Conservation (phyloP, 768 basidiomycete species). For the Leccinum obscurum region DNA sequence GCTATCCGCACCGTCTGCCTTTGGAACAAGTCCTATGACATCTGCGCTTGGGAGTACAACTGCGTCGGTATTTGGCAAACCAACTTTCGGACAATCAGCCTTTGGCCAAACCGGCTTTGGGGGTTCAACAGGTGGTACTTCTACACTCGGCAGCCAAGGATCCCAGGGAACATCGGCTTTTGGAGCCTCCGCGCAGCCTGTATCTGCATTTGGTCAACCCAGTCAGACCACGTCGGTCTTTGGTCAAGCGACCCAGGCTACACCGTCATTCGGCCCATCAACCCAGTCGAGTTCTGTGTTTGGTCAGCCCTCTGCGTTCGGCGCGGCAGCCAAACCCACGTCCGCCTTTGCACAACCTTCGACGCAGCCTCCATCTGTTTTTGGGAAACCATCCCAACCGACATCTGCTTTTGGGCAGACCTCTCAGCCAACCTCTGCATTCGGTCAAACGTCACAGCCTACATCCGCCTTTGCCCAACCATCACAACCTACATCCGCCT, state of each 20-base stretch:
- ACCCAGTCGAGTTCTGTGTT: slow-evolving; percentile 39
- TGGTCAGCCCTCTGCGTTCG: slow-evolving; percentile 39
- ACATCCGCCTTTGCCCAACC: slow-evolving; percentile 35
- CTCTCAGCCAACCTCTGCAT: slow-evolving; percentile 36
- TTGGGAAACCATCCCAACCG: slow-evolving; percentile 36
- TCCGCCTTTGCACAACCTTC: slow-evolving; percentile 29
- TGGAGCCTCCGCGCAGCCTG: slow-evolving; percentile 33
- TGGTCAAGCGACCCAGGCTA: slow-evolving; percentile 31
- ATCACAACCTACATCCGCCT: slow-evolving; percentile 23
- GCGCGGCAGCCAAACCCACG: slow-evolving; percentile 28
- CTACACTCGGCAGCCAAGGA: slow-evolving; percentile 31
- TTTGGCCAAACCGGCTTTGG: slow-evolving; percentile 41
- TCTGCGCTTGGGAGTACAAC: slow-evolving; percentile 36
- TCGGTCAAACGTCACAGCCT: slow-evolving; percentile 35
- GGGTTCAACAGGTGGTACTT: slow-evolving; percentile 7
- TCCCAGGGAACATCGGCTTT: slow-evolving; percentile 34
- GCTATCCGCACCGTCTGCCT: slow-evolving; percentile 37
- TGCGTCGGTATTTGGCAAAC: slow-evolving; percentile 24
- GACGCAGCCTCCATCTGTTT: slow-evolving; percentile 31
- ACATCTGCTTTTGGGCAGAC: slow-evolving; percentile 36
- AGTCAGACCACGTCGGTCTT: slow-evolving; percentile 39
- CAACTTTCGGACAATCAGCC: slow-evolving; percentile 38
- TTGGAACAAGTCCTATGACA: slow-evolving; percentile 34
- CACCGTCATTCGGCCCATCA: slow-evolving; percentile 34
- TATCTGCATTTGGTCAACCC: slow-evolving; percentile 40